A percentile compares a stretch with the other conserved stretches of the same genome.
phyloP scores from a whole-genome alignment of 345 rosid genomes.

The Rhodamnia rubescens region DNA sequence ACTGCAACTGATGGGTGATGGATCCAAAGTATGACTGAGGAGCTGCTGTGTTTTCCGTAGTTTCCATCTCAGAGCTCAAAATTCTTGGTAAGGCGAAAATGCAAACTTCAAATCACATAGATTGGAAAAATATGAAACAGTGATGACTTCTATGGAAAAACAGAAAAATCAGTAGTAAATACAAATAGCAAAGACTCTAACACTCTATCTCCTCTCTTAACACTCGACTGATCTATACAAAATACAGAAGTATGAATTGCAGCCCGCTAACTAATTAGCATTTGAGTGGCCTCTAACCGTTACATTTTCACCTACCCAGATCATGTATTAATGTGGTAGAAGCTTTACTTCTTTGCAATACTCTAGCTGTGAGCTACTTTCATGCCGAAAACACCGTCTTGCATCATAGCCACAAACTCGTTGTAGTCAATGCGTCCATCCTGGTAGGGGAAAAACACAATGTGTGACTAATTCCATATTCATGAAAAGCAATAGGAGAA shows the following conservation, averaged over 20 bases:
- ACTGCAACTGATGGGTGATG: neutral
- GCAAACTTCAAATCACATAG: neutral
- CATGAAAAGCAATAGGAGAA: neutral
- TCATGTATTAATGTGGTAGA: neutral
- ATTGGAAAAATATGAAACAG: neutral
- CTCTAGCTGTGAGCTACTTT: neutral
- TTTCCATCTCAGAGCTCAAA: neutral
- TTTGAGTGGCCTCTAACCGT: neutral
- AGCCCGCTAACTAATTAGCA: neutral
- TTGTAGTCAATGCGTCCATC: conserved; percentile 86
- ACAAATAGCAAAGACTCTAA: neutral
- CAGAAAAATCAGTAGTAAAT: neutral
- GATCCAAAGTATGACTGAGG: neutral
- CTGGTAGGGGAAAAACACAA: conserved; percentile 14
- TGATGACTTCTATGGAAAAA: neutral
- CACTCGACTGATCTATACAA: neutral
- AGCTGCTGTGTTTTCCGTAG: neutral
- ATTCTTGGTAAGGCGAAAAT: neutral
- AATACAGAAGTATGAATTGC: neutral
- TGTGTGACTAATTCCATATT: neutral
- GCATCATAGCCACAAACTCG: conserved; percentile 90
- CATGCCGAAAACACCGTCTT: conserved; percentile 38
- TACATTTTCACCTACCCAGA: neutral
- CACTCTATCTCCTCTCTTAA: neutral
- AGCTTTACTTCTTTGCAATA: neutral